Evolutionary conservation across 495 filamentous ascomycete genomes (phyloP).

Genomic region (Paragyromitra xinjiangensis): DNA sequence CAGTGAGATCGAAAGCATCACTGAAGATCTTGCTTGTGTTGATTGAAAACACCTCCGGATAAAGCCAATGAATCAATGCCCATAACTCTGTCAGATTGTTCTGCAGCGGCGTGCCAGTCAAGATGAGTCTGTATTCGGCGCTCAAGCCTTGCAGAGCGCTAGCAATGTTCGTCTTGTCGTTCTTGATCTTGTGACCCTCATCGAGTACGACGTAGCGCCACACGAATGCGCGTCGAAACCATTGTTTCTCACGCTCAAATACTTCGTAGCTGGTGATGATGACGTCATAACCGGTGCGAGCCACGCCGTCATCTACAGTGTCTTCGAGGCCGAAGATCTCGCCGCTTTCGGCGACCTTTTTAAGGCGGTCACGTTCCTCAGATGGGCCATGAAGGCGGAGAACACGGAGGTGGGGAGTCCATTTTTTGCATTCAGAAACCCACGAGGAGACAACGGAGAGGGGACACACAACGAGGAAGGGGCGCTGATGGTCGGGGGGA

Average conservation of each 20-base stretch:
- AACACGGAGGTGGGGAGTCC: slow-evolving; percentile 67
- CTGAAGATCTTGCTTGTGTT: slow-evolving; percentile 66
- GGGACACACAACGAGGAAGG: slow-evolving; percentile 70
- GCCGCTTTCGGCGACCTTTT: slow-evolving; percentile 62
- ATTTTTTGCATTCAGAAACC: slow-evolving; percentile 67
- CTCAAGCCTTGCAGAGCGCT: slow-evolving; percentile 64
- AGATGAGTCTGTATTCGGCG: slow-evolving; percentile 68
- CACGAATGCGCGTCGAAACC: slow-evolving; percentile 69
- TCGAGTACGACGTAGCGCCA: slow-evolving; percentile 70
- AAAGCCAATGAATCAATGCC: slow-evolving; percentile 71
- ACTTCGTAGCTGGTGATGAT: slow-evolving; percentile 72
- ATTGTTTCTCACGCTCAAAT: slow-evolving; percentile 65
- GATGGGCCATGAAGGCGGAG: slow-evolving; percentile 67
- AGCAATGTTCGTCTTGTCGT: slow-evolving; percentile 64
- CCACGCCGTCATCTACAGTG: slow-evolving; percentile 30
- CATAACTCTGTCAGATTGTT: slow-evolving; percentile 72
- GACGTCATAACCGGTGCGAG: slow-evolving; percentile 60
- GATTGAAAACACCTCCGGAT: slow-evolving; percentile 68
- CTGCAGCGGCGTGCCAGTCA: slow-evolving; percentile 73
- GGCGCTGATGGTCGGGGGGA: slow-evolving; percentile 59
- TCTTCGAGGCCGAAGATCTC: slow-evolving; percentile 44
- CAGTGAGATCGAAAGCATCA: slow-evolving; percentile 67
- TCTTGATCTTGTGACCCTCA: slow-evolving; percentile 72
- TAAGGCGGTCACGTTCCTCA: slow-evolving; percentile 63
- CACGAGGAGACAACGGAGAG: slow-evolving; percentile 68